phyloP scores from a whole-genome alignment of 352 stramenopile genomes.

The Globisporangium heterothallicum region DNA sequence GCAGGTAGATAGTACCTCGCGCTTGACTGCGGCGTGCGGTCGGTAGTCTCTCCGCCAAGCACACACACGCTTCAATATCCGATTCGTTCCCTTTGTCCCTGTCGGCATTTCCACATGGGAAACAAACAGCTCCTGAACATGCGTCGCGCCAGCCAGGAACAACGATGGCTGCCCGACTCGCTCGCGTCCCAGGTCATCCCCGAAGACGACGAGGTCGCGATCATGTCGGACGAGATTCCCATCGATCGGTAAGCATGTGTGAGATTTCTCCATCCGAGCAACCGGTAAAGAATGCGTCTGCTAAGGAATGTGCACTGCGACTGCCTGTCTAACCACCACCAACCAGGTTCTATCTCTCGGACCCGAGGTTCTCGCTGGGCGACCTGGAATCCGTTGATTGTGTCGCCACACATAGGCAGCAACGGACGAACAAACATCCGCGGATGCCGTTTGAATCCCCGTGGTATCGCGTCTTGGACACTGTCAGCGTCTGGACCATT shows the following conservation, averaged over 20 bases:
- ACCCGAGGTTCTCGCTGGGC: conserved; percentile 9
- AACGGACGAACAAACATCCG: conserved; percentile 3
- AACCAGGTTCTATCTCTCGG: conserved; percentile 6
- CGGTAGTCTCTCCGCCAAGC: too few relatives aligned
- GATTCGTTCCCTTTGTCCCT: background rate
- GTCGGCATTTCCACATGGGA: background rate
- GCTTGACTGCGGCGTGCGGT: too few relatives aligned
- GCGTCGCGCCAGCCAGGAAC: conserved; percentile 4
- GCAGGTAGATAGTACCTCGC: too few relatives aligned
- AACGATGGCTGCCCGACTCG: background rate
- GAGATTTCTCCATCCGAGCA: background rate
- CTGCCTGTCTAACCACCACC: too few relatives aligned
- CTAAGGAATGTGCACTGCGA: too few relatives aligned
- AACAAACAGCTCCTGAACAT: background rate
- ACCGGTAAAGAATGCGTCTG: too few relatives aligned
- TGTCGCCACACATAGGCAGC: background rate
- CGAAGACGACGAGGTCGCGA: conserved; percentile 17
- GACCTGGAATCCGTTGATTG: conserved; percentile 18
- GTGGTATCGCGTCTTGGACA: conserved; percentile 14
- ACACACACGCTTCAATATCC: background rate
- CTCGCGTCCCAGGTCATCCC: conserved; percentile 1
- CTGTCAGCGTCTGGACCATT: conserved; percentile 7
- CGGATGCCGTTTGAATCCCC: conserved; percentile 4
- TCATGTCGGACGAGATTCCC: conserved; percentile 15
- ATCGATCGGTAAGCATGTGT: conserved; percentile 3